These are phyloP conservation scores for Tetrahymena borealis DNA, from an alignment of 73 alveolate genomes.

Conservation along the genomic window DNA sequence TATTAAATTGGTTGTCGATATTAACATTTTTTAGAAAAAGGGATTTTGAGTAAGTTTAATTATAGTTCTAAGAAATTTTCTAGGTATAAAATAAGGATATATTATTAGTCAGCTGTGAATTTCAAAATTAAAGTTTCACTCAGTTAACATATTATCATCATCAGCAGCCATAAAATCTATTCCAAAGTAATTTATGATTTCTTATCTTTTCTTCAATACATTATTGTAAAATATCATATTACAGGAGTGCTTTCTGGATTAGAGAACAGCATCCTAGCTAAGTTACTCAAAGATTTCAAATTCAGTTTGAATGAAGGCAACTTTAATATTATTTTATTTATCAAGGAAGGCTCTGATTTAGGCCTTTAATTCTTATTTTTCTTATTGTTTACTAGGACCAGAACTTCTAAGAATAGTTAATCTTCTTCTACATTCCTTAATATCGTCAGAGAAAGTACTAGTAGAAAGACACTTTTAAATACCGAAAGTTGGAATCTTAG, in stretches of 20 bases:
- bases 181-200: neutral
- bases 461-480: neutral
- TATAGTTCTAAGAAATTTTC: too few relatives aligned
- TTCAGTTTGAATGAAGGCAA: neutral
- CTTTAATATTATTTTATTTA: neutral
- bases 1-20: too few relatives aligned
- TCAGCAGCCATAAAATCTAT: neutral
- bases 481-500: neutral
- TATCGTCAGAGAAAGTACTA: neutral
- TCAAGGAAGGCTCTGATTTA: neutral
- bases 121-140: neutral
- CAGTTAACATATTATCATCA: neutral
- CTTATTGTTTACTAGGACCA: neutral
- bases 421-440: neutral
- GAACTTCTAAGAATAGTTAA: neutral
- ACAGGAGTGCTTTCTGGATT: neutral
- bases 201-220: neutral
- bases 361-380: neutral
- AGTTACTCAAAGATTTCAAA: neutral
- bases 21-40: too few relatives aligned
- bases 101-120: neutral
- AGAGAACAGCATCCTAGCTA: neutral
- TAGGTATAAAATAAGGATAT: too few relatives aligned
- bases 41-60: too few relatives aligned
- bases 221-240: neutral